phyloP scores from a whole-genome alignment of 108 stramenopile genomes.

The Cyclotella baltica region DNA sequence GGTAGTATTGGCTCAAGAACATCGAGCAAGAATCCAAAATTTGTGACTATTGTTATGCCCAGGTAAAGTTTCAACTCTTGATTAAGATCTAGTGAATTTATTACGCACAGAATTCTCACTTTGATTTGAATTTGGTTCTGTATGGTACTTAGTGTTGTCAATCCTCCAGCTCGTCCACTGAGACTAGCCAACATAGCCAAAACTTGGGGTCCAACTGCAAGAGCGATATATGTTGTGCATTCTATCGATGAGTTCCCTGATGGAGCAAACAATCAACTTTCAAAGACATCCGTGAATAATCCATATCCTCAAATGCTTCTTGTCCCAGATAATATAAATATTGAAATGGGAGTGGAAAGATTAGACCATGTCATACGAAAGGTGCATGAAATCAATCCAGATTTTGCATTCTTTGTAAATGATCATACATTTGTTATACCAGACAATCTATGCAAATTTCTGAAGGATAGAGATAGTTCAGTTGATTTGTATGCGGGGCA shows the following conservation, averaged over 20 bases:
- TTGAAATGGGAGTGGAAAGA: slow-evolving; percentile 74
- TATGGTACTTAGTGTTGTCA: slow-evolving; percentile 70
- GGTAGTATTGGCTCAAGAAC: slow-evolving; percentile 3
- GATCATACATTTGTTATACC: slow-evolving; percentile 92
- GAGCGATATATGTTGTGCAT: slow-evolving; percentile 81
- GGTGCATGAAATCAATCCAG: slow-evolving; percentile 73
- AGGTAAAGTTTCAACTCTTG: slow-evolving; percentile 13
- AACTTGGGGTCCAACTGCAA: slow-evolving; percentile 81
- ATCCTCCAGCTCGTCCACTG: slow-evolving; percentile 62
- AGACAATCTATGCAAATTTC: slow-evolving; percentile 77
- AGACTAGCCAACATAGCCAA: slow-evolving; percentile 77
- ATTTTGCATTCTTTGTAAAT: slow-evolving; percentile 92
- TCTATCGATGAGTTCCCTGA: slow-evolving; percentile 66
- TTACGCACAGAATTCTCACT: neutral
- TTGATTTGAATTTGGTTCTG: neutral
- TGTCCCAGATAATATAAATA: slow-evolving; percentile 66
- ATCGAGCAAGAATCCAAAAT: slow-evolving; percentile 39
- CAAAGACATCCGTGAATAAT: slow-evolving; percentile 1
- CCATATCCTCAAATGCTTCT: slow-evolving; percentile 75
- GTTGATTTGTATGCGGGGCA: slow-evolving; percentile 84
- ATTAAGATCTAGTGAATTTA: neutral
- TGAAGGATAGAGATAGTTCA: slow-evolving; percentile 59
- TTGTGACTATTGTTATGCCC: slow-evolving; percentile 77
- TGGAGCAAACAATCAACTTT: slow-evolving; percentile 46
- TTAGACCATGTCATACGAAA: slow-evolving; percentile 75